Conservation (phyloP, 1,284 basidiomycete genomes). For the Cryptococcus jaspeensis region DNA sequence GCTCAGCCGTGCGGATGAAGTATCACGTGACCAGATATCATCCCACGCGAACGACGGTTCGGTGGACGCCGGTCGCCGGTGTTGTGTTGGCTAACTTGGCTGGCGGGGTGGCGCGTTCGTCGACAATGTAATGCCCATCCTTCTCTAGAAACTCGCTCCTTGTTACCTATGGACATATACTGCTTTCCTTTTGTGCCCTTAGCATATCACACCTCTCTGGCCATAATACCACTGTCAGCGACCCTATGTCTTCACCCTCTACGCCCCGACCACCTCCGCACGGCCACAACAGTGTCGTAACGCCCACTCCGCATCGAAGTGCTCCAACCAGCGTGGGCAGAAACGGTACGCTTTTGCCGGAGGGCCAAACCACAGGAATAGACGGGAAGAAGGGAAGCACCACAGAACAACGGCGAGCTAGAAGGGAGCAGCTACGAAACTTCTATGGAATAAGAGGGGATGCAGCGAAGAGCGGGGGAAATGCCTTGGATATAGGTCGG, state of each 20-base stretch:
- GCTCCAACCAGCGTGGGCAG: neutral
- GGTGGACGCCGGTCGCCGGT: too few relatives aligned
- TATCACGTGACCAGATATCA: slow-evolving; percentile 1
- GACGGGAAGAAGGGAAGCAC: slow-evolving; percentile 7
- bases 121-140: too few relatives aligned
- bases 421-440: slow-evolving; percentile 41
- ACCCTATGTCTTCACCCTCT: too few relatives aligned
- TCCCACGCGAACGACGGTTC: too few relatives aligned
- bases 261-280: neutral
- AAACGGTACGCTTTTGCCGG: neutral
- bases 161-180: too few relatives aligned
- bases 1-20: neutral
- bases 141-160: too few relatives aligned
- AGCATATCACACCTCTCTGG: too few relatives aligned
- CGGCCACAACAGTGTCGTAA: neutral
- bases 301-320: neutral
- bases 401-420: slow-evolving; percentile 31
- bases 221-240: too few relatives aligned
- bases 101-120: too few relatives aligned
- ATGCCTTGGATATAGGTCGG: slow-evolving; percentile 38
- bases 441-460: slow-evolving; percentile 43
- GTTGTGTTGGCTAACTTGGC: too few relatives aligned
- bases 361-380: neutral
- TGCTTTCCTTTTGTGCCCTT: too few relatives aligned
- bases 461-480: neutral